A percentile compares a stretch with the other conserved stretches of the same genome.
Conservation (phyloP, 2,329 filamentous ascomycete genomes). For the Botrytis aclada region DNA sequence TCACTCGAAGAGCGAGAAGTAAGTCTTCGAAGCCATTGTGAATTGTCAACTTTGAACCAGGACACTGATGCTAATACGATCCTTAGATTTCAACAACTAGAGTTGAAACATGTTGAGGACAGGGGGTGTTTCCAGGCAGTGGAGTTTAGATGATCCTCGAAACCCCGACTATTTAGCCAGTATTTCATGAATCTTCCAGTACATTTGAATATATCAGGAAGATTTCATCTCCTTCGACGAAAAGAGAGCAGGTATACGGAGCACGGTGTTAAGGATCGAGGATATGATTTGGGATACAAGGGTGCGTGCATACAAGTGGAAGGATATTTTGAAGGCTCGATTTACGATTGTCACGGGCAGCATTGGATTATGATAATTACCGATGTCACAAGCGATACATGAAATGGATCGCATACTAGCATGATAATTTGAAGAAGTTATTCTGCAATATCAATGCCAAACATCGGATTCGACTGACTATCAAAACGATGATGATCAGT, state of each 20-base stretch:
- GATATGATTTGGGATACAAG: slow-evolving; percentile 8
- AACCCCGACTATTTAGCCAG: slow-evolving; percentile 21
- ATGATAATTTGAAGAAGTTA: background rate
- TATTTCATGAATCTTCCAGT: background rate
- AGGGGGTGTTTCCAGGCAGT: slow-evolving; percentile 78
- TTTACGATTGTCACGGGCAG: background rate
- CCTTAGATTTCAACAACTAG: slow-evolving; percentile 82
- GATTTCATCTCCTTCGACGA: background rate
- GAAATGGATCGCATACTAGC: background rate
- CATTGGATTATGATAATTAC: background rate
- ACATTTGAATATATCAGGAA: slow-evolving; percentile 15
- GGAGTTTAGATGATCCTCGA: slow-evolving; percentile 73
- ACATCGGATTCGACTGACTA: background rate
- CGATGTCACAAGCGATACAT: background rate
- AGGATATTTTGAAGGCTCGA: background rate
- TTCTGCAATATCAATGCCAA: background rate
- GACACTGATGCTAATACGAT: slow-evolving; percentile 22
- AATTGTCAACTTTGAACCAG: background rate
- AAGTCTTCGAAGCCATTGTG: slow-evolving; percentile 41
- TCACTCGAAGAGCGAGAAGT: slow-evolving; percentile 97
- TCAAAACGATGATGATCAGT: background rate
- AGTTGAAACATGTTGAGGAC: slow-evolving; percentile 84
- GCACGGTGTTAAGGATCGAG: slow-evolving; percentile 16
- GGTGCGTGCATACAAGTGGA: background rate
- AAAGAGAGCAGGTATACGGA: slow-evolving; percentile 11